Evolutionary conservation across 2,329 filamentous ascomycete species (phyloP), one percentile per base, ranked within the genome.

Genomic region (Lasiodiplodia gonubiensis): DNA sequence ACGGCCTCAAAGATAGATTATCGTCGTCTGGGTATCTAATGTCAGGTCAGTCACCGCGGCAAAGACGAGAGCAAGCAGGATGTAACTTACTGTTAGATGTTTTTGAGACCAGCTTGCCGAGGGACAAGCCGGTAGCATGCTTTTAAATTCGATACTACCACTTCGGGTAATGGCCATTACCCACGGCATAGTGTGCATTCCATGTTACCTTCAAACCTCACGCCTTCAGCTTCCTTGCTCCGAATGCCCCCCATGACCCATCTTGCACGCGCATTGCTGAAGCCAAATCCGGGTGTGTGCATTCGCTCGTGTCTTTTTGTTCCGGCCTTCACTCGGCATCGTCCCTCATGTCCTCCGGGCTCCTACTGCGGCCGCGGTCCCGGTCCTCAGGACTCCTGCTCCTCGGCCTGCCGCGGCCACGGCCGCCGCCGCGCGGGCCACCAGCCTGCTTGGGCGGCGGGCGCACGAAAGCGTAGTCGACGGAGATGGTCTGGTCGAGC

Each of bases 381-480:
- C 59, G 59, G 53, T 75, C 77, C 11, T 77, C 80, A 10, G 81
- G 81, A 70, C 81, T 83, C 66, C 80, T 75, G 71, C 81, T 83
- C 65, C 81, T 75, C 27, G 77, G 75, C 68, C 80, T 76, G 23
- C 74, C 75, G 55, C 68, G 51, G 63, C 69, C 54, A 49, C 48
- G 35, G 10, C 67, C 48, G 37, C 55, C 61, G 14, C 70, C 73
- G 14, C 74, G 70, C n/a, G 75, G 74, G 12, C 72, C 75, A 21
- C 72, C 75, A 51, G 73, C 72, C 72, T 76, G 72, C 30, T 74
- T 74, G 4, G 78, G 90, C 18, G 92, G 92, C 67, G 92, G 92
- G 59, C 92, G 84, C 68, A 95, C 92, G 76, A 95, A 95, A 1
- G 92, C 92, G 79, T 93, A 95, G 80, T 95, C 92, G 69, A 94